phyloP scores from a whole-genome alignment of 164 flowering plant genomes.

The Piper longum region DNA sequence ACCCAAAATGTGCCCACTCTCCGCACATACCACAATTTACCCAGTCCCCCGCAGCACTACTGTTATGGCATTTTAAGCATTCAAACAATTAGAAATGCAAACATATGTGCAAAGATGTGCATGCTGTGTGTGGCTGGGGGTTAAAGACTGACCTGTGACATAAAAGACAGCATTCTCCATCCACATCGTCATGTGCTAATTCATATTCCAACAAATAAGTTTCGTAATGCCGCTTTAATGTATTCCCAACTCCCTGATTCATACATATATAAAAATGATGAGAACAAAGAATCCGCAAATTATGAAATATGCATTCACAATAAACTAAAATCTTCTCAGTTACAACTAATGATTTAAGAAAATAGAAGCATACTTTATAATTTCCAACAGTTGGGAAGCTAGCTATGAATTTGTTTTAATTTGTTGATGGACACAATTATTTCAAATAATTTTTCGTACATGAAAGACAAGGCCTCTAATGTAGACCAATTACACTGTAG shows the following conservation, averaged over 20 bases:
- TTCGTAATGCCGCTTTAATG: slow-evolving; percentile 93
- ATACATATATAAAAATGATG: background rate
- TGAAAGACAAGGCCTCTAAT: no score
- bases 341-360: no score
- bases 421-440: no score
- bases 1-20: slow-evolving; percentile 99
- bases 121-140: slow-evolving; percentile 5
- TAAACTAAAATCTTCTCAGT: no score
- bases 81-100: background rate
- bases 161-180: slow-evolving; percentile 94
- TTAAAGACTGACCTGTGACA: slow-evolving; percentile 65
- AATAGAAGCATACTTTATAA: no score
- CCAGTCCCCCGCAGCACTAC: slow-evolving; percentile 99
- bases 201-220: slow-evolving; percentile 93
- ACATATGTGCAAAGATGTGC: background rate
- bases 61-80: slow-evolving; percentile 13
- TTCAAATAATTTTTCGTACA: no score
- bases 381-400: no score
- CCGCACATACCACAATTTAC: slow-evolving; percentile 97
- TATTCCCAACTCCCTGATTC: slow-evolving; percentile 82
- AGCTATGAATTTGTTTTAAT: no score
- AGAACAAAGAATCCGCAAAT: background rate
- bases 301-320: background rate
- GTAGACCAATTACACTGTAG: no score
- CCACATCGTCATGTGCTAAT: slow-evolving; percentile 96